These are phyloP conservation scores for Lipomyces sp. DNA, from an alignment of 805 yeast species.

Conservation along the genomic window DNA sequence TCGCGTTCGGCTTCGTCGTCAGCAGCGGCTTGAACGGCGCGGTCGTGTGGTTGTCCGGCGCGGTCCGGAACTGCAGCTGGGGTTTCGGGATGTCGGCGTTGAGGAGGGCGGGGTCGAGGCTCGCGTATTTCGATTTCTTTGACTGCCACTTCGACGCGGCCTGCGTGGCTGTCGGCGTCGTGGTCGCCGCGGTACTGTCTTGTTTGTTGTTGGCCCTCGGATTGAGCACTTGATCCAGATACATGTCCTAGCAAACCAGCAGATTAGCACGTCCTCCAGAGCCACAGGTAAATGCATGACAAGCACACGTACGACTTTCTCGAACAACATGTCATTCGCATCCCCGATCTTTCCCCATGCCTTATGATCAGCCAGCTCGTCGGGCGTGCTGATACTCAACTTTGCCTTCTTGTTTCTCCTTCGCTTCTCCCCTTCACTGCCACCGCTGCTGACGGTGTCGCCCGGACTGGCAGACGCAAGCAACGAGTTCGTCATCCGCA, in stretches of 20 bases:
- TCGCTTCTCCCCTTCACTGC: constrained; percentile 17
- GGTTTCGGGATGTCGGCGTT: constrained; percentile 55
- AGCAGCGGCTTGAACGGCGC: constrained; percentile 77
- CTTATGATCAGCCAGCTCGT: constrained; percentile 42
- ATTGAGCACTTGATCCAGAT: constrained; percentile 25
- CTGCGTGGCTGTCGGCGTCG: background rate
- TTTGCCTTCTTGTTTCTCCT: constrained; percentile 37
- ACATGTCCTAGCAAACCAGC: constrained; percentile 18
- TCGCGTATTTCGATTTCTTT: constrained; percentile 32
- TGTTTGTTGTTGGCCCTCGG: too few relatives aligned
- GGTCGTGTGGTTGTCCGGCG: constrained; percentile 64
- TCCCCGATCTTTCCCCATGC: constrained; percentile 62
- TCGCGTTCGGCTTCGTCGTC: constrained; percentile 66
- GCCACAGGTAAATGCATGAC: too few relatives aligned
- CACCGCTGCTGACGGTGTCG: constrained; percentile 23
- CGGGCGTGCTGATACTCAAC: too few relatives aligned
- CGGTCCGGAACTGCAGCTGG: constrained; percentile 54
- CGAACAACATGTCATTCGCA: constrained; percentile 66
- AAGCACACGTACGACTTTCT: constrained; percentile 47
- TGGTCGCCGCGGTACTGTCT: constrained; percentile 36
- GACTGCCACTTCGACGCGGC: constrained; percentile 11
- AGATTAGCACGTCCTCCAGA: too few relatives aligned
- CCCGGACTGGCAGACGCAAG: constrained; percentile 32
- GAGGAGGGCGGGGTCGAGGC: constrained; percentile 6
- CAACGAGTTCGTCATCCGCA: constrained; percentile 16